Conservation (phyloP, 768 basidiomycete species). For the Trametes elegans region DNA sequence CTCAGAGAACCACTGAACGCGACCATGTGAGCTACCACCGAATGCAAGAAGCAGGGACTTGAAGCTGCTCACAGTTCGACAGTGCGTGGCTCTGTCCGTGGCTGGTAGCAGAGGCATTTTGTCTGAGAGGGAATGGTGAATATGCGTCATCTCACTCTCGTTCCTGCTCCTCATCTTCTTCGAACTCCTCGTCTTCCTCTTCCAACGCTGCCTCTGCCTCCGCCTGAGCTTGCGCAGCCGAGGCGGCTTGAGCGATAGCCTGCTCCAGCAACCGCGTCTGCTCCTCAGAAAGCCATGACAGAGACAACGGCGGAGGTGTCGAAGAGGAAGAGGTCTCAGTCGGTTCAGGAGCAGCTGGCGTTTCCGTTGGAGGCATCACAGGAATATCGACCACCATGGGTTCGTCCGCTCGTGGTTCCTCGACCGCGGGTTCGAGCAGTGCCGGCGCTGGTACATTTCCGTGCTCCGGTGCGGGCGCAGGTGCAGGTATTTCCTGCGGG, state of each 20-base stretch:
- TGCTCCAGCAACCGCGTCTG: constrained; percentile 68
- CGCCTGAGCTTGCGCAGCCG: constrained; percentile 73
- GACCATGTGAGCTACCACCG: no score
- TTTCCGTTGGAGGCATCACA: constrained; percentile 1
- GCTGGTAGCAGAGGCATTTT: no score
- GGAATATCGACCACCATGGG: constrained; percentile 10
- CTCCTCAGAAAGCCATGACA: constrained; percentile 72
- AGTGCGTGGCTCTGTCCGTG: no score
- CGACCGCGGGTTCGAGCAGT: background rate
- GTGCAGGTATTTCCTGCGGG: constrained; percentile 1
- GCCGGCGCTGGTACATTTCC: background rate
- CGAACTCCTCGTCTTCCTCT: constrained; percentile 57
- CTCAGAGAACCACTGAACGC: no score
- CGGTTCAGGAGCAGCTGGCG: constrained; percentile 6
- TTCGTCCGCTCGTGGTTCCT: constrained; percentile 9
- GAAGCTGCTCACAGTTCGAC: no score
- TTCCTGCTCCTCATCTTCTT: constrained; percentile 42
- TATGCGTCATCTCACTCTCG: background rate
- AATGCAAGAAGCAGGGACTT: no score
- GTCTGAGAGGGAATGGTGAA: background rate
- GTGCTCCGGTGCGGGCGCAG: background rate
- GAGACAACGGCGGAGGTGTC: constrained; percentile 45
- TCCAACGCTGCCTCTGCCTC: constrained; percentile 77
- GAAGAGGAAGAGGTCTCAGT: constrained; percentile 8
- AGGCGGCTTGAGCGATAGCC: constrained; percentile 72